Conservation (phyloP, 768 basidiomycete species). For the Fomitopsis serialis region DNA sequence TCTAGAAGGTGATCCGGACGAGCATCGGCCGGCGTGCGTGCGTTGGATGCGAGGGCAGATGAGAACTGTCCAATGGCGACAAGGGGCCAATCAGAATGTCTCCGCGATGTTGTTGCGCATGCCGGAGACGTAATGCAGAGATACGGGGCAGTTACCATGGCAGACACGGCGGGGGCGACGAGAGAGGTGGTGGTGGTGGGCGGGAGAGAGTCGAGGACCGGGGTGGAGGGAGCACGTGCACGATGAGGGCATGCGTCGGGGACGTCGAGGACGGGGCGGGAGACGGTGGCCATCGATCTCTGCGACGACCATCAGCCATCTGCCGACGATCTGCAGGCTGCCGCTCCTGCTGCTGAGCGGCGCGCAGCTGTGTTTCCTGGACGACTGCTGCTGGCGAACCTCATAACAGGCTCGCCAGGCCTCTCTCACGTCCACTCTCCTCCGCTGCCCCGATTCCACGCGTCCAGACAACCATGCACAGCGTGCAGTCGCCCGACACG, state of each 20-base stretch:
- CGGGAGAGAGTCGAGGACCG: neutral
- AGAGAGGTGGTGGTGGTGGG: neutral
- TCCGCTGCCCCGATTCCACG: neutral
- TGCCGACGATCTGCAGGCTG: no score
- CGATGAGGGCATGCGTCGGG: neutral
- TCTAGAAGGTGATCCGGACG: no score
- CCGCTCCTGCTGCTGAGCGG: no score
- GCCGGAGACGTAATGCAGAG: neutral
- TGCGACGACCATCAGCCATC: no score
- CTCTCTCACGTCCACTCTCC: neutral
- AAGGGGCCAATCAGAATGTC: neutral
- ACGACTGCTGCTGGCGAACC: neutral
- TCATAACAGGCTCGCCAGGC: neutral
- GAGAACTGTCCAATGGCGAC: neutral
- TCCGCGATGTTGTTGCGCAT: neutral
- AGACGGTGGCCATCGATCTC: neutral
- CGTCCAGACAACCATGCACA: neutral
- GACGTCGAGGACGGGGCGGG: neutral
- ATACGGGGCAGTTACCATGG: neutral
- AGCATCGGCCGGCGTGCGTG: neutral
- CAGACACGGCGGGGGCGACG: neutral
- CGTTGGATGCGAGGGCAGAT: neutral
- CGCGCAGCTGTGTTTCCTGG: neutral
- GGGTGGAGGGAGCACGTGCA: neutral
- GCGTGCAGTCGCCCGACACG: constrained; percentile 22